phyloP scores from a whole-genome alignment of 495 filamentous ascomycete species.

The Oidiodendron maius region DNA sequence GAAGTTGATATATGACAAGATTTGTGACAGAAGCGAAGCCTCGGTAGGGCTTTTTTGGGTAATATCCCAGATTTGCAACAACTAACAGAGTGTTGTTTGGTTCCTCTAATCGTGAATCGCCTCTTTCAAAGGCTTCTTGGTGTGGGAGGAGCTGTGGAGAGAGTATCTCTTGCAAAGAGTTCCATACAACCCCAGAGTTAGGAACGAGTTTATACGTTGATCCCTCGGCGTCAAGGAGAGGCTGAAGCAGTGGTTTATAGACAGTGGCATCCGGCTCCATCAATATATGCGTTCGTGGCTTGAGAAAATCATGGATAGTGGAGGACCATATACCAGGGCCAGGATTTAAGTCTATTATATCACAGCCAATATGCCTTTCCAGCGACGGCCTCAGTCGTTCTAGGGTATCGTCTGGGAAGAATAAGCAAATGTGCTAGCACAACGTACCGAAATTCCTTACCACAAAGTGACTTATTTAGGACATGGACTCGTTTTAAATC shows the following conservation, averaged over 20 bases:
- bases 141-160: conserved; percentile 40
- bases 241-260: conserved; percentile 54
- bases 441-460: conserved; percentile 32
- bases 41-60: conserved; percentile 26
- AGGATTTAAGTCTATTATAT: conserved; percentile 82
- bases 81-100: conserved; percentile 65
- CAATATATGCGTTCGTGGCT: conserved; percentile 75
- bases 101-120: conserved; percentile 25
- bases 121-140: conserved; percentile 28
- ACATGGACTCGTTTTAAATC: conserved; percentile 38
- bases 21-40: conserved; percentile 28
- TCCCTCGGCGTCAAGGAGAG: conserved; percentile 50
- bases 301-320: conserved; percentile 64
- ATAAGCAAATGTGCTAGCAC: background rate
- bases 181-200: conserved; percentile 41
- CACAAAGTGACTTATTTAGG: conserved; percentile 54
- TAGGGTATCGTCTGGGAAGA: conserved; percentile 39
- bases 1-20: conserved; percentile 42
- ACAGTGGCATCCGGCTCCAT: conserved; percentile 54
- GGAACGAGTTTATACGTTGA: conserved; percentile 48
- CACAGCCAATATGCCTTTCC: conserved; percentile 56
- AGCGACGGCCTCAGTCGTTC: conserved; percentile 54
- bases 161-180: conserved; percentile 43
- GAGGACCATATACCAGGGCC: conserved; percentile 68
- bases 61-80: conserved; percentile 48